Evolutionary conservation across 352 stramenopile species (phyloP), one percentile per base, ranked within the genome.

Genomic region (Thalassiosira ordinaria): DNA sequence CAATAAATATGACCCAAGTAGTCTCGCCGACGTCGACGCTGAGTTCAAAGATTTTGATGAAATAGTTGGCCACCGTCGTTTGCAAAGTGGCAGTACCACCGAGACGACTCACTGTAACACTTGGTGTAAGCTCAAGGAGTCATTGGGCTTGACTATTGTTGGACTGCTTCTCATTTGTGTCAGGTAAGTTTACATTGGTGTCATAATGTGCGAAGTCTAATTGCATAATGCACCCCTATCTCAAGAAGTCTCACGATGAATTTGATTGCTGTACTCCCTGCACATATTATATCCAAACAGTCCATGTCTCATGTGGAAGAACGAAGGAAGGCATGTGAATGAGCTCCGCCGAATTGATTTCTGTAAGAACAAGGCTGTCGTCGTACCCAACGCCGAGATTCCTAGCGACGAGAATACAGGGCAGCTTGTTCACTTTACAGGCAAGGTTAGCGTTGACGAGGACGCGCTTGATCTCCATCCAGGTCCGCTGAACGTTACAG

Each of bases 271-370:
- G n/a, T n/a, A n/a, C n/a, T n/a, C n/a, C n/a, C n/a, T n/a, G n/a
- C n/a, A n/a, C n/a, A n/a, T n/a, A n/a, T n/a, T n/a, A n/a, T n/a
- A n/a, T n/a, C n/a, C n/a, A n/a, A n/a, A n/a, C 51, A 80, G 69
- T 33, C 81, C 81, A 26, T 86, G 62, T 44, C 20, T 86, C 2
- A 79, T 89, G 59, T 89, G 78, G 77, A 86, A 86, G 51, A 89
- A 89, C 57, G 77, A 86, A 78, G 82, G 82, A 27, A 55, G 82
- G 20, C 77, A 89, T 33, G 82, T 84, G 1, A 82, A 16, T 5
- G 64, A 88, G 49, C 66, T 88, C 1, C 62, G 74, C 29, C 39
- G 71, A n/a, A 88, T 86, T 39, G 65, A 81, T 59, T 89, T 84
- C 41, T 80, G 70, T 78, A 89, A 84, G 59, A 88, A 88, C 41